These are phyloP conservation scores for Selenicereus undatus DNA, from an alignment of 148 eudicot species.

Conservation along the genomic window DNA sequence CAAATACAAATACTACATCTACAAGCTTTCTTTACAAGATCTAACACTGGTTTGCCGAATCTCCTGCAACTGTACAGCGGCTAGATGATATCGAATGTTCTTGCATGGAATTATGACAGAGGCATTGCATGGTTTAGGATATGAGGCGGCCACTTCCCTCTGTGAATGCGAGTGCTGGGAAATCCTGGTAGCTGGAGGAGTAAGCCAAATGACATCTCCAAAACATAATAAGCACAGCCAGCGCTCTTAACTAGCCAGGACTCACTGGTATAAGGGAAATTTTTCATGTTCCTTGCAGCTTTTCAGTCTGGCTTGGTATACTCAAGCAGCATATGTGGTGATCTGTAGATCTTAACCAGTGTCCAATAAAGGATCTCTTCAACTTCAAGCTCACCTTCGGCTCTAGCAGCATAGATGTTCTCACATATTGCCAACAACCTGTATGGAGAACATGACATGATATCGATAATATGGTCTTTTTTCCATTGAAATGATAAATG, in stretches of 20 bases:
- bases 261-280: not conserved
- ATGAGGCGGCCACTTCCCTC: not conserved
- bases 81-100: not conserved
- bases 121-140: not conserved
- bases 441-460: not conserved
- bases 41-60: not conserved
- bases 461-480: not conserved
- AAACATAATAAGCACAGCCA: not conserved
- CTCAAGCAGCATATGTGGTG: slow-evolving; percentile 10
- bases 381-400: slow-evolving; percentile 13
- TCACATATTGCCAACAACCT: slow-evolving; percentile 14
- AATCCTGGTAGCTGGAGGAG: not conserved
- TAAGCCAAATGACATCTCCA: not conserved
- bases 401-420: slow-evolving; percentile 11
- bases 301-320: slow-evolving; percentile 12
- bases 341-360: slow-evolving; percentile 16
- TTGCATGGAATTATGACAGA: not conserved
- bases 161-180: not conserved
- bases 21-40: not conserved
- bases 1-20: not conserved
- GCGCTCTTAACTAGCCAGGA: not conserved
- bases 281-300: not conserved
- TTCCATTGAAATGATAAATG: not conserved
- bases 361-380: slow-evolving; percentile 13
- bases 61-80: not conserved